These are phyloP conservation scores for Globisporangium irregulare DNA, from an alignment of 352 stramenopile genomes.

Conservation along the genomic window DNA sequence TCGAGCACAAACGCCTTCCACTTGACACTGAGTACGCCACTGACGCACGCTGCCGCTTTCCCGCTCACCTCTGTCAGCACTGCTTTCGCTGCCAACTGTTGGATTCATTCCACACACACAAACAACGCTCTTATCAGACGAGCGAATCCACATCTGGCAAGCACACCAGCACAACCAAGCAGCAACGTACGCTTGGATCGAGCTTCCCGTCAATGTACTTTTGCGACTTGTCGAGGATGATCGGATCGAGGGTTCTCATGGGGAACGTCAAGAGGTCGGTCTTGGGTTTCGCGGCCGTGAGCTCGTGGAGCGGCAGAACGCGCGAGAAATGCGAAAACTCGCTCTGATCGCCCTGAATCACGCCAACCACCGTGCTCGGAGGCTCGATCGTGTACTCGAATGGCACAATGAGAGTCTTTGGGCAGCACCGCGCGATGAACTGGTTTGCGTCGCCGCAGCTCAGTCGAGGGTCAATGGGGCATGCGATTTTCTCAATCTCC, in stretches of 20 bases:
- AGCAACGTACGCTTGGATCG: constrained; percentile 48
- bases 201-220: constrained; percentile 87
- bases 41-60: constrained; percentile 58
- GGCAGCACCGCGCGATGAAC: constrained; percentile 76
- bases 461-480: constrained; percentile 72
- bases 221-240: constrained; percentile 63
- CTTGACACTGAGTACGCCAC: constrained; percentile 54
- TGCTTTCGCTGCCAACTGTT: constrained; percentile 47
- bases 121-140: neutral
- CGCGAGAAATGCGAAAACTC: constrained; percentile 63
- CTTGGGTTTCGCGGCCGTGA: constrained; percentile 67
- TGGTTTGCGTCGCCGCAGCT: constrained; percentile 85
- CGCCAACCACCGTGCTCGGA: neutral
- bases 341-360: constrained; percentile 20
- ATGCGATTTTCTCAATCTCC: constrained; percentile 74
- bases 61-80: constrained; percentile 71
- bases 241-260: constrained; percentile 69
- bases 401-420: constrained; percentile 65
- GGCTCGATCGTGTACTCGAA: constrained; percentile 49
- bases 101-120: neutral
- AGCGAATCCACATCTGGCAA: neutral
- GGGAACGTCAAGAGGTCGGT: constrained; percentile 64
- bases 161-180: neutral
- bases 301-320: constrained; percentile 71
- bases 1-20: constrained; percentile 64